phyloP scores from a whole-genome alignment of 257 asterid species.

The Ocimum tenuiflorum region DNA sequence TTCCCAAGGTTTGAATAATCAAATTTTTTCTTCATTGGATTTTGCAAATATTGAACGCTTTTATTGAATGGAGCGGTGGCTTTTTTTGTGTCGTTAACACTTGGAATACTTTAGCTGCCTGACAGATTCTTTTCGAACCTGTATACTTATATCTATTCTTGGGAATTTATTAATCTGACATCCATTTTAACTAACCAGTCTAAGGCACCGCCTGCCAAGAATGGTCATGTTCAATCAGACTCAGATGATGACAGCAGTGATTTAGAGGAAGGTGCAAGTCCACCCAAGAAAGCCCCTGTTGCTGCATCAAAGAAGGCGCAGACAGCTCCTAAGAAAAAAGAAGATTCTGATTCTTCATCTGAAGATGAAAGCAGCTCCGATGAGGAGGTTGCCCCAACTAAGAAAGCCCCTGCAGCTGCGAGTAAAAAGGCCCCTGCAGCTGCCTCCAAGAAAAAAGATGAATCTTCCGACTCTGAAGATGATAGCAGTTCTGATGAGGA shows the following conservation, averaged over 20 bases:
- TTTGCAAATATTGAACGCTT: neutral
- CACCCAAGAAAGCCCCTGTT: slow-evolving; percentile 27
- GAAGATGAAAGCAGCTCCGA: neutral
- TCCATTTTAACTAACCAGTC: slow-evolving; percentile 14
- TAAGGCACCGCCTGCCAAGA: slow-evolving; percentile 31
- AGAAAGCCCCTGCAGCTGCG: neutral
- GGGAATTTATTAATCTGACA: neutral
- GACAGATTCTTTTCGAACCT: neutral
- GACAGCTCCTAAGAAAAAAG: slow-evolving; percentile 4
- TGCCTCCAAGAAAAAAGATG: neutral
- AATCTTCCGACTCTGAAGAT: neutral
- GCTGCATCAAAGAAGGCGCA: slow-evolving; percentile 28
- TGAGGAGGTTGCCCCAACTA: too few species aligned
- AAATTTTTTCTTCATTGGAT: neutral
- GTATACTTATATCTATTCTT: neutral
- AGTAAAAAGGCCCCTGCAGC: neutral
- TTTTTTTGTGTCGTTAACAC: neutral
- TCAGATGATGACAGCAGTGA: slow-evolving; percentile 23
- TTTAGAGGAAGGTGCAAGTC: slow-evolving; percentile 18
- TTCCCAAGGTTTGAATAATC: slow-evolving; percentile 25
- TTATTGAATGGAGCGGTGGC: neutral
- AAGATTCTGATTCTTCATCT: slow-evolving; percentile 5
- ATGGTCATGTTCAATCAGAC: slow-evolving; percentile 1
- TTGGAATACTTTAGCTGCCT: neutral
- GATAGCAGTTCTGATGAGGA: neutral